Evolutionary conservation across 805 yeast species (phyloP), one percentile per base, ranked within the genome.

Genomic region (Teunomyces panamensis): DNA sequence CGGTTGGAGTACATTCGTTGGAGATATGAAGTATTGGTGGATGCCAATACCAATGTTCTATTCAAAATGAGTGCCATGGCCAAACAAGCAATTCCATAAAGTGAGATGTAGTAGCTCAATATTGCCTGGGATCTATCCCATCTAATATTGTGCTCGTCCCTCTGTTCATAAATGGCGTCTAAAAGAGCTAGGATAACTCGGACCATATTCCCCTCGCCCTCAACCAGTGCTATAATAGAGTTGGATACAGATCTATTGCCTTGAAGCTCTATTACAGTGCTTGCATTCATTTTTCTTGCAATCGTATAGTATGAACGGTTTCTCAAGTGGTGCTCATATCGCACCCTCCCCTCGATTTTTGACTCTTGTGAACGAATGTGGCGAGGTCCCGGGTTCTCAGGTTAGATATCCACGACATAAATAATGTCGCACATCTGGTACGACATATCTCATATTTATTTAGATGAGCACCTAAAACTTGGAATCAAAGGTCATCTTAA

Each of bases 1-100:
- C 57, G 42, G 44, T 53, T 47, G 1, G 59, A 53, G 14, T 53
- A 53, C 39, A 50, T 26, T 48, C 57, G 64, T 43, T 61, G 67
- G 28, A 48, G 48, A 16, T 61, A 46, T 7, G 59, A 53, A 30
- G 57, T 51, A 43, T 68, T 69, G 11, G 72, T 63, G 11, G 72
- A 64, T 1, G 77, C 76, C 47, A 71, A 55, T 5, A 64, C 65
- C 45, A 67, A 46, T 0, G 76, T 71, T 13, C 76, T 49, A 50
- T 71, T 71, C 49, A 71, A 56, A 2, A 71, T 45, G 9, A 72
- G 56, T 1, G 75, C 71, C 69, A 71, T 68, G 5, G 65, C 44
- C 42, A 73, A 56, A 46, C 75, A 70, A 26, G 67, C 39, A 14
- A 71, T 43, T 0, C 75, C 78, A 48, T 73, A 73, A 5, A 60